Evolutionary conservation across 345 rosid genomes (phyloP).

Genomic region (Conringia planisiliqua): DNA sequence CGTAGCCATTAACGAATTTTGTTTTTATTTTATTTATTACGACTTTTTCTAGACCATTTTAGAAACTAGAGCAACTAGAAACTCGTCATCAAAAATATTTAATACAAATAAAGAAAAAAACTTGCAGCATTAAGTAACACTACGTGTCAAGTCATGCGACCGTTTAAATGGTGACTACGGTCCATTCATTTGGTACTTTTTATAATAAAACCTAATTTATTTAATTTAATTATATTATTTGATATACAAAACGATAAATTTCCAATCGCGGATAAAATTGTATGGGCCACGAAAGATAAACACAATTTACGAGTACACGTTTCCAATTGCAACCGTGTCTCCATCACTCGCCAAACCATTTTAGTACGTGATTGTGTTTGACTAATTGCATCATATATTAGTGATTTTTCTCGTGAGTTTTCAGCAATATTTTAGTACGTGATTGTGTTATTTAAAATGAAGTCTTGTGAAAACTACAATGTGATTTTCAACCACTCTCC

Average conservation of each 20-base stretch:
- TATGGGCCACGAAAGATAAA: constrained; percentile 14
- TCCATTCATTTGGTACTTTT: constrained; percentile 26
- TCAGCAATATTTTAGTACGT: neutral
- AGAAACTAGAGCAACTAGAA: constrained; percentile 24
- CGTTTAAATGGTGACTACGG: constrained; percentile 27
- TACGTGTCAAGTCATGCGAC: constrained; percentile 28
- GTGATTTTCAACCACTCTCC: neutral
- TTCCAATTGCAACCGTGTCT: constrained; percentile 14
- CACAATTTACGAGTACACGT: constrained; percentile 21
- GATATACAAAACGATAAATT: neutral
- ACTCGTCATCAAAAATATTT: constrained; percentile 19
- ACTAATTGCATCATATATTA: neutral
- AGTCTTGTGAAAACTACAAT: neutral
- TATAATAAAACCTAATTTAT: constrained; percentile 12
- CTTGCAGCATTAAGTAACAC: constrained; percentile 22
- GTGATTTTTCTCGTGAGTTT: neutral
- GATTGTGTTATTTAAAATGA: neutral
- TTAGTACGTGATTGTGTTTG: neutral
- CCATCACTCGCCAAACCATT: constrained; percentile 11
- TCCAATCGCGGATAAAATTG: neutral
- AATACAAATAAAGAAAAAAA: neutral
- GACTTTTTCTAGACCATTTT: constrained; percentile 29
- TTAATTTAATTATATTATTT: neutral
- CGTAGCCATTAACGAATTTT: constrained; percentile 20
- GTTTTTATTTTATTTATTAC: neutral